These are phyloP conservation scores for Leptodermis oblonga DNA, from an alignment of 257 asterid genomes.

Conservation along the genomic window DNA sequence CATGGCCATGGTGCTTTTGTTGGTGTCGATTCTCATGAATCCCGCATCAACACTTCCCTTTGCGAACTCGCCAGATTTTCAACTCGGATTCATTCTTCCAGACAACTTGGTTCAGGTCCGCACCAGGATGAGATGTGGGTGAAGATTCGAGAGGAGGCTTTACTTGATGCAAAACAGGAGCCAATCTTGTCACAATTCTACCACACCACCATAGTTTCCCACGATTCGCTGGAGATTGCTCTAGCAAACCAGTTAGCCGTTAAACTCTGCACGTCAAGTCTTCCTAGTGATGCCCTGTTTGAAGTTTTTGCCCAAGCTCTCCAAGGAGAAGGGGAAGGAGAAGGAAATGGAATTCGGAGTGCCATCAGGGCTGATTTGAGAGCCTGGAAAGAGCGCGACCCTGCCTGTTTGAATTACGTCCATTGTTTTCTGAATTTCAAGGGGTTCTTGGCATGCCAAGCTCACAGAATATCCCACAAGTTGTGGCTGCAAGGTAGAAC, in stretches of 20 bases:
- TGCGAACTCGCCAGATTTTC: conserved; percentile 9
- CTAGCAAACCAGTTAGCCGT: conserved; percentile 12
- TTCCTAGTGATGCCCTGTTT: conserved; percentile 6
- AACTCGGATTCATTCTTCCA: neutral
- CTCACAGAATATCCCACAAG: conserved; percentile 19
- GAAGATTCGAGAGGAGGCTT: conserved; percentile 17
- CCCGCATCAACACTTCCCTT: neutral
- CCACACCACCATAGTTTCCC: conserved; percentile 8
- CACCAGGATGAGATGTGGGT: conserved; percentile 8
- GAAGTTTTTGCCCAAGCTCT: conserved; percentile 11
- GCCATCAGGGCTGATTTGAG: conserved; percentile 15
- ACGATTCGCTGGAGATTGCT: conserved; percentile 13
- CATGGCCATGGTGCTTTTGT: neutral
- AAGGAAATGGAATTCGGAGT: neutral
- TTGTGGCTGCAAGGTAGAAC: conserved; percentile 20
- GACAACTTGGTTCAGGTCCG: neutral
- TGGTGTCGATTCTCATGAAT: neutral
- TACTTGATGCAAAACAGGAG: conserved; percentile 7
- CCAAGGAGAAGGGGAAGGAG: neutral
- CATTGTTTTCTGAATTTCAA: conserved; percentile 21
- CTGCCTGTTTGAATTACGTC: conserved; percentile 17
- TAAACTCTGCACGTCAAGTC: conserved; percentile 15
- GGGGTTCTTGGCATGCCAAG: conserved; percentile 22
- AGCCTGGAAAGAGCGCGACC: conserved; percentile 23
- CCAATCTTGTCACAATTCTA: conserved; percentile 9